Percentiles rank a stretch among this genome's conserved stretches.
These are phyloP conservation scores for Lodderomyces oxycetoniae DNA, from an alignment of 1,139 yeast genomes.

Conservation along the genomic window DNA sequence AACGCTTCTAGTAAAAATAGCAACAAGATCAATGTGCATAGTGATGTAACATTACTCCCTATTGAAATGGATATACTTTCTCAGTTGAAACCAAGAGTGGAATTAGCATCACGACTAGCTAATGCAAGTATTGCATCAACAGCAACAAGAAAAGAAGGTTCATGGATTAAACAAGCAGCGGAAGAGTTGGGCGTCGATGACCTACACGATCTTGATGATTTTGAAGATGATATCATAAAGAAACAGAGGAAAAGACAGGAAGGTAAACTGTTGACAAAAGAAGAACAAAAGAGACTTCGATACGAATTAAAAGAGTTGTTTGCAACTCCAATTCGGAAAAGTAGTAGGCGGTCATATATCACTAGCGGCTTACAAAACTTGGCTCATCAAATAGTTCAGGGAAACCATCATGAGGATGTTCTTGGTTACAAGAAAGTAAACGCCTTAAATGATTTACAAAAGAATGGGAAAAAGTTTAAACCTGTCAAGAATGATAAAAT, in stretches of 20 bases:
- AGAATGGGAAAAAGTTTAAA: constrained; percentile 16
- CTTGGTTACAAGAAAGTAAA: constrained; percentile 65
- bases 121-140: constrained; percentile 60
- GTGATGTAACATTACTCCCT: constrained; percentile 69
- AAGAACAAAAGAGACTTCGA: constrained; percentile 45
- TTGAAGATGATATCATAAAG: constrained; percentile 63
- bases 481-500: constrained; percentile 13
- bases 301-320: constrained; percentile 57
- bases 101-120: constrained; percentile 67
- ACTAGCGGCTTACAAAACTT: constrained; percentile 81
- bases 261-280: constrained; percentile 48
- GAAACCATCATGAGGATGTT: constrained; percentile 63
- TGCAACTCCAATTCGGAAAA: constrained; percentile 58
- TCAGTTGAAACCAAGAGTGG: constrained; percentile 67
- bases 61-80: constrained; percentile 69
- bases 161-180: constrained; percentile 88
- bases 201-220: constrained; percentile 51
- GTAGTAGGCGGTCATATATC: constrained; percentile 67
- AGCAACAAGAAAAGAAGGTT: constrained; percentile 63
- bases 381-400: constrained; percentile 78
- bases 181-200: constrained; percentile 85
- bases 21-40: constrained; percentile 29
- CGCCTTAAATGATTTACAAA: constrained; percentile 64
- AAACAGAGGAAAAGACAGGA: constrained; percentile 60
- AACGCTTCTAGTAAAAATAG: constrained; percentile 18